phyloP scores from a whole-genome alignment of 345 rosid genomes.

The Bruguiera sexangula region DNA sequence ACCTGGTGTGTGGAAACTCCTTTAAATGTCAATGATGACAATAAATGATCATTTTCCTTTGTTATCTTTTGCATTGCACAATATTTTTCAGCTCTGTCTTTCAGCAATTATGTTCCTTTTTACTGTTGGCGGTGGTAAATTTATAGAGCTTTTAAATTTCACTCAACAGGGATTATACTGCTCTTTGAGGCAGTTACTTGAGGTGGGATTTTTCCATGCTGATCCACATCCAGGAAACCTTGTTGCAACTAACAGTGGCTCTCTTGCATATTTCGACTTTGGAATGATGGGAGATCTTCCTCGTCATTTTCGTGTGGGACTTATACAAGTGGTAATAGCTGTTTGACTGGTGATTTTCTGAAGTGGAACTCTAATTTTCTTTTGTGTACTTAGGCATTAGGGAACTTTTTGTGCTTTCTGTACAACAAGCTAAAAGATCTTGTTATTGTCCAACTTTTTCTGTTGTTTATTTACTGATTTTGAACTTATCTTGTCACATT shows the following conservation, averaged over 20 bases:
- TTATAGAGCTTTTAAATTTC: conserved; percentile 11
- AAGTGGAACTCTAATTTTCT: neutral
- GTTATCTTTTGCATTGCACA: neutral
- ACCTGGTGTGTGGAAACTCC: conserved; percentile 49
- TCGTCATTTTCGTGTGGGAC: conserved; percentile 92
- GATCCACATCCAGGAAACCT: conserved; percentile 99
- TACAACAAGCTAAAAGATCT: no score
- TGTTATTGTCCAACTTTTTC: neutral
- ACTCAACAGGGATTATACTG: conserved; percentile 72
- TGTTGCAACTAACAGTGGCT: conserved; percentile 64
- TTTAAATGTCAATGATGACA: neutral
- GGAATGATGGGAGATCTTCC: conserved; percentile 99
- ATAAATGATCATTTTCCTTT: neutral
- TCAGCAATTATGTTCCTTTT: neutral
- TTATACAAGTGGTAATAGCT: conserved; percentile 76
- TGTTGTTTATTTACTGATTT: neutral
- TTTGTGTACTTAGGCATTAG: neutral
- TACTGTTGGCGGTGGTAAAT: neutral
- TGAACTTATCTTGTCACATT: neutral
- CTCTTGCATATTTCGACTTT: conserved; percentile 91
- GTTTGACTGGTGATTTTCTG: conserved; percentile 2
- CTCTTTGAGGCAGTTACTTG: conserved; percentile 92
- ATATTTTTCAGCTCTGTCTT: neutral
- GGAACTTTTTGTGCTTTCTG: no score
- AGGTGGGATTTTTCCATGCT: conserved; percentile 96